Evolutionary conservation across 1,139 yeast genomes (phyloP).

Genomic region (Insectozyma bohioensis): DNA sequence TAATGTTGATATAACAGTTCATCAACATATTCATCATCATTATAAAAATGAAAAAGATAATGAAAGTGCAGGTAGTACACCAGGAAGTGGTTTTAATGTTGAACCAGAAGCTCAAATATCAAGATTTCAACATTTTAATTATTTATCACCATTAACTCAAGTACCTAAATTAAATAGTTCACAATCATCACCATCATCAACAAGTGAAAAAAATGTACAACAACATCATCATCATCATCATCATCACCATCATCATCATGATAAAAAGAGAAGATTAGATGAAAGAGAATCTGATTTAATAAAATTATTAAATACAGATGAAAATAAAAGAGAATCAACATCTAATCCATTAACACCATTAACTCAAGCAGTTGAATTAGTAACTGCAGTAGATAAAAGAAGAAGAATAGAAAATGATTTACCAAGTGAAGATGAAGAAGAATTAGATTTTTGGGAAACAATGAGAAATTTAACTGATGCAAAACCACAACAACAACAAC

Average conservation of each 20-base stretch:
- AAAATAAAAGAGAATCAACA: slow-evolving; percentile 9
- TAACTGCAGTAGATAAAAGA: slow-evolving; percentile 24
- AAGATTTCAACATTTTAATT: slow-evolving; percentile 69
- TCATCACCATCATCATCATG: slow-evolving; percentile 19
- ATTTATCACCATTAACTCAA: slow-evolving; percentile 67
- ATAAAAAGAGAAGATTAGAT: slow-evolving; percentile 5
- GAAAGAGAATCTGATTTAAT: slow-evolving; percentile 42
- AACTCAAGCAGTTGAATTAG: slow-evolving; percentile 46
- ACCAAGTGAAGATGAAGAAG: slow-evolving; percentile 34
- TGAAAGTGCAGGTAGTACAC: slow-evolving; percentile 9
- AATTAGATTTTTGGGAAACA: slow-evolving; percentile 69
- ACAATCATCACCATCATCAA: slow-evolving; percentile 31
- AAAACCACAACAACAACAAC: slow-evolving; percentile 18
- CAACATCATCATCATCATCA: slow-evolving; percentile 32
- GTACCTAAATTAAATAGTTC: slow-evolving; percentile 70
- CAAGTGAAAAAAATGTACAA: slow-evolving; percentile 11
- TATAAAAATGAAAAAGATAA: slow-evolving; percentile 22
- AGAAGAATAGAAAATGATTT: slow-evolving; percentile 16
- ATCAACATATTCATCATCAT: slow-evolving; percentile 82
- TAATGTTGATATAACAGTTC: slow-evolving; percentile 66
- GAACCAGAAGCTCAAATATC: slow-evolving; percentile 61
- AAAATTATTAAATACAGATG: slow-evolving; percentile 34
- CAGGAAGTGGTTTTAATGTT: slow-evolving; percentile 17
- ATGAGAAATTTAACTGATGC: slow-evolving; percentile 50
- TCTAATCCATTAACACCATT: slow-evolving; percentile 37